A percentile compares a stretch with the other conserved stretches of the same genome.
Evolutionary conservation across 2,329 filamentous ascomycete species (phyloP).

Genomic region (Pseudogymnoascus sp.): DNA sequence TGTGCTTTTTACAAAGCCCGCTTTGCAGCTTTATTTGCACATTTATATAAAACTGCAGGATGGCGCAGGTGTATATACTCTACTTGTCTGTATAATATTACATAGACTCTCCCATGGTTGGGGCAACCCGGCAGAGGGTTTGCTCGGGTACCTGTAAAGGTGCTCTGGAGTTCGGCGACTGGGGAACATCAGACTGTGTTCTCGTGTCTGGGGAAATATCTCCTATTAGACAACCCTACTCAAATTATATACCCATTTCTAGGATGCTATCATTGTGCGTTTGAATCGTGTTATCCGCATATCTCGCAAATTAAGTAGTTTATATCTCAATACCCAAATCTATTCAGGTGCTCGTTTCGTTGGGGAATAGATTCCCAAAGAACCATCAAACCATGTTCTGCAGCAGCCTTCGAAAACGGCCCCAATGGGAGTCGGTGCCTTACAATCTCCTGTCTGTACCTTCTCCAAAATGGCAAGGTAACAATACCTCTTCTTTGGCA

Average conservation of each 20-base stretch:
- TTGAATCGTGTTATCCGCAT: neutral
- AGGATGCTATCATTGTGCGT: neutral
- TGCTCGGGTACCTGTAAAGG: neutral
- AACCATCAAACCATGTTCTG: constrained; percentile 25
- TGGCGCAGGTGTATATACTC: neutral
- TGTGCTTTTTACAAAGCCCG: neutral
- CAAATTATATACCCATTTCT: neutral
- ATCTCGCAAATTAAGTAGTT: neutral
- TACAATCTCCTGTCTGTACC: constrained; percentile 19
- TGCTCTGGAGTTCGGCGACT: neutral
- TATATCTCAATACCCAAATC: neutral
- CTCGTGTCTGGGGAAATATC: neutral
- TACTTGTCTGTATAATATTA: constrained; percentile 5
- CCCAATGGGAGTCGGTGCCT: constrained; percentile 23
- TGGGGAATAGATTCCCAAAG: neutral
- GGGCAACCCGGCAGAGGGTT: neutral
- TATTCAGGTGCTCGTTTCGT: neutral
- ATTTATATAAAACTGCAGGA: neutral
- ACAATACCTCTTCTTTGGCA: neutral
- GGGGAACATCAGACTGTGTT: neutral
- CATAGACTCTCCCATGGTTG: neutral
- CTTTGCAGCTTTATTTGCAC: neutral
- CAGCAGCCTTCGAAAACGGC: constrained; percentile 23
- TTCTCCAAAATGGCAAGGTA: constrained; percentile 26
- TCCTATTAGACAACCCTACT: neutral